phyloP scores from a whole-genome alignment of 306 rosid species.

The Delonix regia region DNA sequence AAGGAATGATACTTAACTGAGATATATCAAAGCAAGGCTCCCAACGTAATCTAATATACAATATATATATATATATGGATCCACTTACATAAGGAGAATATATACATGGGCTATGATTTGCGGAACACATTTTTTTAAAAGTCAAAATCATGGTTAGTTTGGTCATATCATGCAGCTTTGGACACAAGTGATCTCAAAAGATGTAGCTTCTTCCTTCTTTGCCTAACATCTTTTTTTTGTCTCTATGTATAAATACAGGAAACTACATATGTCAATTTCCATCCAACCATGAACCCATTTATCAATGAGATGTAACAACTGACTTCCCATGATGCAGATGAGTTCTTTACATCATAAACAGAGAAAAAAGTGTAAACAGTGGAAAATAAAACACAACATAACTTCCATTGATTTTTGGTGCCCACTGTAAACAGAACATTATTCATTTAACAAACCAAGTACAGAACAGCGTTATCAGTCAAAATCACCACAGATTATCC shows the following conservation, averaged over 20 bases:
- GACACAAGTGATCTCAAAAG: background rate
- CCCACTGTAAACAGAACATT: conserved; percentile 11
- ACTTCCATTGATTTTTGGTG: conserved; percentile 2
- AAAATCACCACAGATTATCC: background rate
- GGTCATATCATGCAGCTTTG: conserved; percentile 17
- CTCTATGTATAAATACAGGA: background rate
- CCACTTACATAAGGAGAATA: background rate
- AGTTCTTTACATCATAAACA: conserved; percentile 1
- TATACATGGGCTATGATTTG: background rate
- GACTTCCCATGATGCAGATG: background rate
- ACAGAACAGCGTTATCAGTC: conserved; percentile 26
- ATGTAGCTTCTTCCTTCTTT: too few relatives aligned
- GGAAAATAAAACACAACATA: conserved; percentile 7
- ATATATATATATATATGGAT: conserved; percentile 16
- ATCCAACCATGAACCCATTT: background rate
- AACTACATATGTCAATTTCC: background rate
- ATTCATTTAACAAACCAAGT: conserved; percentile 13
- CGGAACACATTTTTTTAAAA: conserved; percentile 12
- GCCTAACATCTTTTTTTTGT: too few relatives aligned
- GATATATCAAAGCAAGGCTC: conserved; percentile 25
- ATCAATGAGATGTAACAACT: background rate
- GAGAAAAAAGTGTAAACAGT: background rate
- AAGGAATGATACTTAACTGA: conserved; percentile 21
- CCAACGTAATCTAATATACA: conserved; percentile 3
- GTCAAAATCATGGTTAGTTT: conserved; percentile 10